Evolutionary conservation across 495 filamentous ascomycete species (phyloP).

Genomic region (Neurospora pannonica): DNA sequence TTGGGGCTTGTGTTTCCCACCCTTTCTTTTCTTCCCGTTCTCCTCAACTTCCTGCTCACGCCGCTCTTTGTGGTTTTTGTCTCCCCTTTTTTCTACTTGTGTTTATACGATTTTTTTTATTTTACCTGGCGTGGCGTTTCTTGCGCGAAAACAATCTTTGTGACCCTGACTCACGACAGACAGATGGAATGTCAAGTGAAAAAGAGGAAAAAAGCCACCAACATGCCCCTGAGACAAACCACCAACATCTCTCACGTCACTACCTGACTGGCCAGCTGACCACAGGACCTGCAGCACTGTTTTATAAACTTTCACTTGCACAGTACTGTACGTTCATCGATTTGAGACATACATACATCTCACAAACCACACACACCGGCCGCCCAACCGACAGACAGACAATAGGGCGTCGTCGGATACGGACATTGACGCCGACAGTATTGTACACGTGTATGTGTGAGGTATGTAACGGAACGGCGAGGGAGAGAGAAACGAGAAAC

Average conservation of each 20-base stretch:
- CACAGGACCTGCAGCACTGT: not conserved
- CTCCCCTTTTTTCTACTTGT: not conserved
- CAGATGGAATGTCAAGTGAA: not conserved
- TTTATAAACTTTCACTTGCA: not conserved
- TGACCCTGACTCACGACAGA: not conserved
- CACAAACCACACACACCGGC: not conserved
- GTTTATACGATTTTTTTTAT: not conserved
- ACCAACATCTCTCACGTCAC: not conserved
- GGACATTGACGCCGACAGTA: not conserved
- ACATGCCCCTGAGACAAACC: not conserved
- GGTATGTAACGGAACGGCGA: not conserved
- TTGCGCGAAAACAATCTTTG: not conserved
- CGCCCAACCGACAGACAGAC: not conserved
- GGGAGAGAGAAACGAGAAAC: not conserved
- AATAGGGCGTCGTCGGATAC: not conserved
- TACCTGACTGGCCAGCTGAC: not conserved
- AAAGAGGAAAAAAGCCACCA: not conserved
- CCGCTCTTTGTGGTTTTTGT: not conserved
- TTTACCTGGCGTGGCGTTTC: not conserved
- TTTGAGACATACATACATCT: not conserved
- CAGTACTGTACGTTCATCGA: not conserved
- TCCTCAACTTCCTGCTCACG: not conserved
- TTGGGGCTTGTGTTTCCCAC: not conserved
- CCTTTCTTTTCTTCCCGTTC: not conserved
- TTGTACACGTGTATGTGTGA: not conserved